Base-by-base conservation (phyloP, 306 rosid genomes). In the cucumber (Cucumis sativus) region DNA sequence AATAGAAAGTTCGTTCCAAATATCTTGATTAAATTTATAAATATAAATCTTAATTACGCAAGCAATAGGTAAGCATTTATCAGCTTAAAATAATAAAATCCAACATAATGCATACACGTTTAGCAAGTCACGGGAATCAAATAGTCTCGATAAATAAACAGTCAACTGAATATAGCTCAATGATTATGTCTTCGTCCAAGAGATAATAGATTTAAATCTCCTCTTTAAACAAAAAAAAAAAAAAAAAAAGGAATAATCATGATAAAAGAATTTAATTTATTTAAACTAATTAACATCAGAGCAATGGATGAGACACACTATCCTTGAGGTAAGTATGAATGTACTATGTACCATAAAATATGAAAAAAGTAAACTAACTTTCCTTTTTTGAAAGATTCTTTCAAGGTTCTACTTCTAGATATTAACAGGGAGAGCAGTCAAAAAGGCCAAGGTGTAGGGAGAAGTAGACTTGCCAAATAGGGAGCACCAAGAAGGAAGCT, bases 401-500 rank as follows among this genome's bases (percentile, higher is more conserved):
- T 10, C 6, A 70, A 77, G 77, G 15, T 49, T 66, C 25, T 23
- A 23, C 25, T 23, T 23, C 86, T 88, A 92, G 78, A 90, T 82
- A 54, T 86, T 57, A 79, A 90, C 80, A 28, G 92, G 90, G 76
- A 95, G 97, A 78, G 83, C 79, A 78, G 52, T 87, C 58, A 95
- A 81, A 86, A 95, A 92, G 16, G 99, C 84, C 40, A 95, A 82
- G 78, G 87, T 82, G 83, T 76, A 76, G 6, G 99, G 98, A 80
- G 97, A 87, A 30, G 96, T 92, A 30, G 97, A 95, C 86, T 95
- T 95, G 45, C 99, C 99, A 74, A 95, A 95, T 84, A 81, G 82
- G 5, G 99, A 88, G 77, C 99, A 90, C 99, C 99, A 92, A 43
- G 80, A 45, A 10, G 97, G 96, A 86, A 95, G 96, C 88, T 90